Base-by-base conservation (phyloP, 805 yeast species). In the Yamadazyma tumulicola region DNA sequence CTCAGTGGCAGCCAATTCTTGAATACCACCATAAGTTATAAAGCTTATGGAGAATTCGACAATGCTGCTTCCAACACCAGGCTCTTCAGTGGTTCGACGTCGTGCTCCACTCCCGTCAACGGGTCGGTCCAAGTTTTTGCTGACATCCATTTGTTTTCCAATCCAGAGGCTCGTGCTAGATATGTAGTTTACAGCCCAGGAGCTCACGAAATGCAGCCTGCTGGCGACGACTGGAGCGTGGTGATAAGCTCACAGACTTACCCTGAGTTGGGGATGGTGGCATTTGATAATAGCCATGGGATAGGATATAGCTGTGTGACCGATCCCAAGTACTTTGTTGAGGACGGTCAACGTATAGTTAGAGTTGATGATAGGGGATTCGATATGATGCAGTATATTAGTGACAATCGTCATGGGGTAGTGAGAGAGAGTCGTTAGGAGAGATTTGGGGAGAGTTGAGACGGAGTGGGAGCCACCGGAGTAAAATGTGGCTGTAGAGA, bases 241-340 rank as follows among this genome's bases (percentile, higher is more conserved):
- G 29, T 42, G 2, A 27, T 28, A 11, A 26, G 35, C 31, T 34
- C 41, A 7, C 29, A 32, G 11, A 12, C 30, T 4, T 35, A 26
- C 18, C 34, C 31, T 5, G 32, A 43, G 24, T 41, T 34, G 6
- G 48, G 48, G 3, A 15, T 43, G 5, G 37, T 43, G 8, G 34
- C 25, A 9, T 43, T 34, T 27, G 43, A 43, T 26, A 34, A 43
- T 19, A 15, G 37, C 6, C 15, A 28, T 18, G 48, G 45, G 1
- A 24, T 34, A 15, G 48, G 37, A 14, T 41, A 34, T 30, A 31
- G 41, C 10, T 43, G 48, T 38, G 44, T 41, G 3, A 41, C 39
- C 24, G 29, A 23, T n/a, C 31, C 28, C 15, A 26, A 29, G 17
- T 31, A 35, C 17, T 30, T 35, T 14, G 25, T 29, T 18, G 29